Evolutionary conservation across 83 land plant species (phyloP).

Genomic region (Picea abies): DNA sequence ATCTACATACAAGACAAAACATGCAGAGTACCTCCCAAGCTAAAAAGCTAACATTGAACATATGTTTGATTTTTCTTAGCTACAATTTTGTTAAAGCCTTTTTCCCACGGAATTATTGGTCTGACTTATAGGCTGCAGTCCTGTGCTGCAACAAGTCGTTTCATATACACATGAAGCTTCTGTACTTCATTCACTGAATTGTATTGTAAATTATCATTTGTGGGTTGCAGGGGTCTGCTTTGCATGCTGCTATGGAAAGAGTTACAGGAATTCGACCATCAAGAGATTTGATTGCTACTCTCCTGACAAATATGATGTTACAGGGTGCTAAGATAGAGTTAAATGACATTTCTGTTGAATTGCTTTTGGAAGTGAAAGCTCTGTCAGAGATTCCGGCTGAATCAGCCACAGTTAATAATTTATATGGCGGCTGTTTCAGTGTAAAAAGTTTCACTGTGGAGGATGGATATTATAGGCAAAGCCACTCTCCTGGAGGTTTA

Average conservation of each 20-base stretch:
- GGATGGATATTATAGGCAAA: not conserved
- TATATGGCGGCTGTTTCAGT: not conserved
- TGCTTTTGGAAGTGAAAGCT: not conserved
- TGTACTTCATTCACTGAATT: not conserved
- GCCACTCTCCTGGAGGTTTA: not conserved
- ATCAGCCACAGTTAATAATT: not conserved
- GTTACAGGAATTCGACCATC: not conserved
- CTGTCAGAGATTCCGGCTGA: not conserved
- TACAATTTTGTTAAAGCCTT: not conserved
- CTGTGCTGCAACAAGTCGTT: not conserved
- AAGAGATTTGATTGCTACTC: not conserved
- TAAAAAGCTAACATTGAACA: no score
- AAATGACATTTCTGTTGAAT: not conserved
- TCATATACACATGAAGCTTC: not conserved
- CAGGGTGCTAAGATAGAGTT: not conserved
- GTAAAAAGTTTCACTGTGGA: not conserved
- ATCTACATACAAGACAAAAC: no score
- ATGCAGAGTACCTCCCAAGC: no score
- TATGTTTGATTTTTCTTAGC: not conserved
- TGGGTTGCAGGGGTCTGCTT: conserved; percentile 11
- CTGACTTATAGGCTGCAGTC: no score
- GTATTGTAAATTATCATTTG: not conserved
- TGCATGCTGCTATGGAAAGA: not conserved
- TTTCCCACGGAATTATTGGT: not conserved
- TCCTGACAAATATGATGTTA: not conserved